phyloP scores from a whole-genome alignment of 192 early-diverging fungal genomes.

The Entomortierella beljakovae region DNA sequence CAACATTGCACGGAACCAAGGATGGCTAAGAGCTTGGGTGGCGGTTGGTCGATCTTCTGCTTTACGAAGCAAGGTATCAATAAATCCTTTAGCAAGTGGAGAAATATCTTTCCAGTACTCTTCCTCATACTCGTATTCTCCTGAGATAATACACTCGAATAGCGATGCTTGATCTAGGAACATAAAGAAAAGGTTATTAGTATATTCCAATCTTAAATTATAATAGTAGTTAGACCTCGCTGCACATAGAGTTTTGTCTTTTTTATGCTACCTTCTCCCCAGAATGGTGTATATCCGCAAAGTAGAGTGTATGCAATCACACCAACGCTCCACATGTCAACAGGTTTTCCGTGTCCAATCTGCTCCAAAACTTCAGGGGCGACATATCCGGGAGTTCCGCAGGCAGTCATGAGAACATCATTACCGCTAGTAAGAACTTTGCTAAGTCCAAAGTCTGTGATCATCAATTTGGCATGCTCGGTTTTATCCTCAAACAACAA shows the following conservation, averaged over 20 bases:
- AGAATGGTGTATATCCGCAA: slow-evolving; percentile 80
- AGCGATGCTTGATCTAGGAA: slow-evolving; percentile 39
- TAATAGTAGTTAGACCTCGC: slow-evolving; percentile 51
- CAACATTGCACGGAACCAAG: slow-evolving; percentile 71
- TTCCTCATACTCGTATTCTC: slow-evolving; percentile 79
- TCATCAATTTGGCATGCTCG: slow-evolving; percentile 65
- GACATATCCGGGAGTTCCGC: slow-evolving; percentile 71
- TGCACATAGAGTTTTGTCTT: no score
- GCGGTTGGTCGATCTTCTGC: slow-evolving; percentile 74
- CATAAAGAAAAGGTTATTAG: slow-evolving; percentile 38
- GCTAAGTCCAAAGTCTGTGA: slow-evolving; percentile 84
- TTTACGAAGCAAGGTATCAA: slow-evolving; percentile 68
- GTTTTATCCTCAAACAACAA: slow-evolving; percentile 58
- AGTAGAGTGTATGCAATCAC: slow-evolving; percentile 80
- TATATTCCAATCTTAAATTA: slow-evolving; percentile 6
- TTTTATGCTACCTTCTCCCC: slow-evolving; percentile 64
- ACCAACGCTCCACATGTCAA: slow-evolving; percentile 82
- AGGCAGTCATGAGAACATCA: slow-evolving; percentile 73
- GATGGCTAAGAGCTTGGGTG: slow-evolving; percentile 77
- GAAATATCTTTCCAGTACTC: slow-evolving; percentile 80
- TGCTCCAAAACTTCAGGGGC: slow-evolving; percentile 77
- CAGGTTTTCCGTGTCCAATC: slow-evolving; percentile 71
- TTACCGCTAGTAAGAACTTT: slow-evolving; percentile 67
- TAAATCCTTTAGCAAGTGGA: slow-evolving; percentile 69
- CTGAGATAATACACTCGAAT: slow-evolving; percentile 49